Percentiles rank a stretch among this genome's conserved stretches.
Conservation (phyloP, 371 early-diverging fungal species). For the Mortierella sp. region DNA sequence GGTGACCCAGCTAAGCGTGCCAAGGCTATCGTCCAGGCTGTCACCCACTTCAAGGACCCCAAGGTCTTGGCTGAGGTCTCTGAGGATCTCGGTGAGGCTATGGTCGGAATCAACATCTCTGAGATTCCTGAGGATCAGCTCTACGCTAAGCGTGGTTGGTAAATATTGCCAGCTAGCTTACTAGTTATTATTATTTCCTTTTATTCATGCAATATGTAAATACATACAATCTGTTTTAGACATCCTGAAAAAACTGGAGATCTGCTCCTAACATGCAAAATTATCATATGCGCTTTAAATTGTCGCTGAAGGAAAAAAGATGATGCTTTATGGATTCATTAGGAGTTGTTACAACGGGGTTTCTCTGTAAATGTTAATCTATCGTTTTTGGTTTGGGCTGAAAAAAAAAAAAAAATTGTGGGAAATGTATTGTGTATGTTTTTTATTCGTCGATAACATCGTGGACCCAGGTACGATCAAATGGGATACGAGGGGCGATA, state of each 20-base stretch:
- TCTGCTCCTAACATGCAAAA: neutral
- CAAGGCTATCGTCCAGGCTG: constrained; percentile 94
- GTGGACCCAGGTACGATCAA: constrained; percentile 43
- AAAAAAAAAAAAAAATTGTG: neutral
- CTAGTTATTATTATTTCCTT: neutral
- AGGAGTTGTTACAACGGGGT: neutral
- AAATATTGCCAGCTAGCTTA: neutral
- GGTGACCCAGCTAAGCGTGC: constrained; percentile 98
- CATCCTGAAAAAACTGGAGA: neutral
- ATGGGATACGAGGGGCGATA: constrained; percentile 34
- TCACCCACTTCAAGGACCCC: constrained; percentile 94
- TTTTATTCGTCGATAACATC: constrained; percentile 38
- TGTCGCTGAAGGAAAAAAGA: neutral
- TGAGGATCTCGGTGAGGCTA: constrained; percentile 95
- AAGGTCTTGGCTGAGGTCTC: constrained; percentile 91
- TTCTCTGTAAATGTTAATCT: neutral
- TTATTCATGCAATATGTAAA: constrained; percentile 1
- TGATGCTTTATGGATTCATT: no score
- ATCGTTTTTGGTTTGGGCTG: no score
- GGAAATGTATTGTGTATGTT: neutral
- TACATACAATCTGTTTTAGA: constrained; percentile 4
- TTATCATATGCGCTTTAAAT: neutral
- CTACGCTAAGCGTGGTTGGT: constrained; percentile 60
- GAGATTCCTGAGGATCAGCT: constrained; percentile 76
- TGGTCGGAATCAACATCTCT: constrained; percentile 95